phyloP scores from a whole-genome alignment of 176 grass and related monocot genomes.

The Musa itinerans region DNA sequence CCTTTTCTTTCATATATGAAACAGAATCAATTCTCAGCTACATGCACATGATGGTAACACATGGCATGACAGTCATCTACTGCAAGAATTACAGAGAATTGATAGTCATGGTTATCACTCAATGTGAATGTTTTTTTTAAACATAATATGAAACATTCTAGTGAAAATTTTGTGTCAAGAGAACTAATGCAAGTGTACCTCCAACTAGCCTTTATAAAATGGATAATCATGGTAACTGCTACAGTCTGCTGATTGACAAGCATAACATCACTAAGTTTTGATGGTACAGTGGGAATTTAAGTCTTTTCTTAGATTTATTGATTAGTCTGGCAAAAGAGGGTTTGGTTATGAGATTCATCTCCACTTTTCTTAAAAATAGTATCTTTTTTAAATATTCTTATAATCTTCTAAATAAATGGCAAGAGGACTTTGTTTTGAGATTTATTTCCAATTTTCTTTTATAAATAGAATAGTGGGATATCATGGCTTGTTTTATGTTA shows the following conservation, averaged over 20 bases:
- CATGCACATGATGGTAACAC: neutral
- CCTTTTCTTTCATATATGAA: no score
- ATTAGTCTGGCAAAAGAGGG: neutral
- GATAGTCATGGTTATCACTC: no score
- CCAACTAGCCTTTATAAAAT: neutral
- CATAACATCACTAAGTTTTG: no score
- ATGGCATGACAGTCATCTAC: neutral
- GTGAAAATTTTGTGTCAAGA: neutral
- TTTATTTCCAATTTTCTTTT: neutral
- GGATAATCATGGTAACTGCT: no score
- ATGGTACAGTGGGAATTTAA: neutral
- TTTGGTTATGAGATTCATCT: neutral
- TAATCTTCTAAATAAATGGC: no score
- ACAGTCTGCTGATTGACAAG: no score
- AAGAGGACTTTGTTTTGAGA: neutral
- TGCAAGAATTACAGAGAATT: no score
- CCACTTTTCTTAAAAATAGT: neutral
- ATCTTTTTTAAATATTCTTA: no score
- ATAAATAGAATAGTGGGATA: neutral
- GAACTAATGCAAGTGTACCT: neutral
- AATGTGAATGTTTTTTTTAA: neutral
- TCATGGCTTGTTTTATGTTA: neutral
- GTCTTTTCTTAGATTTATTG: neutral
- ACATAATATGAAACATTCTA: neutral
- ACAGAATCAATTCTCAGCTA: neutral